These are phyloP conservation scores for Hypoxylon sp. DNA, from an alignment of 2,329 filamentous ascomycete genomes.

Conservation along the genomic window DNA sequence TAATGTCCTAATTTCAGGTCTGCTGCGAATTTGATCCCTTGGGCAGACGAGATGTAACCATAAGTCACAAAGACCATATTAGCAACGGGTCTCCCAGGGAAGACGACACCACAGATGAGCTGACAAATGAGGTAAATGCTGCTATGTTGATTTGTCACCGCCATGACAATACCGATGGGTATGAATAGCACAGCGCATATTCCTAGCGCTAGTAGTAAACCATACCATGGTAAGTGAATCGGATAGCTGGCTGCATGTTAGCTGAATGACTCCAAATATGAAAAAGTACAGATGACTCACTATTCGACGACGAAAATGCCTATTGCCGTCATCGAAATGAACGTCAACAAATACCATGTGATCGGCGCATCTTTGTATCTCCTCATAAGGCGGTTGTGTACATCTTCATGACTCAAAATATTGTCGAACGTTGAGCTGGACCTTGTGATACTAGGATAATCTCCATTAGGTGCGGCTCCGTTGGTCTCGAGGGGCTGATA, in stretches of 20 bases:
- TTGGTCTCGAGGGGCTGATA: slow-evolving; percentile 67
- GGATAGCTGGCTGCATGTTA: slow-evolving; percentile 72
- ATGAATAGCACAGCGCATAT: slow-evolving; percentile 89
- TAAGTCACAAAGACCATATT: slow-evolving; percentile 97
- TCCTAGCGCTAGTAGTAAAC: slow-evolving; percentile 81
- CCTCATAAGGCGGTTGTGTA: slow-evolving; percentile 87
- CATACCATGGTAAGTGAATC: slow-evolving; percentile 88
- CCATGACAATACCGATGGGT: slow-evolving; percentile 93
- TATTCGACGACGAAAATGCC: slow-evolving; percentile 90
- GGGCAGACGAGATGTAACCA: slow-evolving; percentile 89
- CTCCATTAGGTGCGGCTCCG: slow-evolving; percentile 46
- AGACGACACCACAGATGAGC: slow-evolving; percentile 84
- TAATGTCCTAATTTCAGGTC: slow-evolving; percentile 91
- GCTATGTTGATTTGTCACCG: slow-evolving; percentile 90
- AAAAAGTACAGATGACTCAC: slow-evolving; percentile 62
- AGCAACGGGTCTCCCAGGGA: slow-evolving; percentile 87
- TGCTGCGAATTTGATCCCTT: slow-evolving; percentile 90
- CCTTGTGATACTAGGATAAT: slow-evolving; percentile 43
- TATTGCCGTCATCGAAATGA: slow-evolving; percentile 80
- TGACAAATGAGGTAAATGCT: slow-evolving; percentile 90
- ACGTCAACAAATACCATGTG: slow-evolving; percentile 84
- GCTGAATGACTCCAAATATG: slow-evolving; percentile 33
- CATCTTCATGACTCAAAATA: slow-evolving; percentile 80
- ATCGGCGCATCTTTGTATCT: slow-evolving; percentile 86
- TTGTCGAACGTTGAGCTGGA: slow-evolving; percentile 64